Percentiles rank a stretch among this genome's conserved stretches.
These are phyloP conservation scores for Aspergillus eucalypticola DNA, from an alignment of 2,329 filamentous ascomycete genomes.

Conservation along the genomic window DNA sequence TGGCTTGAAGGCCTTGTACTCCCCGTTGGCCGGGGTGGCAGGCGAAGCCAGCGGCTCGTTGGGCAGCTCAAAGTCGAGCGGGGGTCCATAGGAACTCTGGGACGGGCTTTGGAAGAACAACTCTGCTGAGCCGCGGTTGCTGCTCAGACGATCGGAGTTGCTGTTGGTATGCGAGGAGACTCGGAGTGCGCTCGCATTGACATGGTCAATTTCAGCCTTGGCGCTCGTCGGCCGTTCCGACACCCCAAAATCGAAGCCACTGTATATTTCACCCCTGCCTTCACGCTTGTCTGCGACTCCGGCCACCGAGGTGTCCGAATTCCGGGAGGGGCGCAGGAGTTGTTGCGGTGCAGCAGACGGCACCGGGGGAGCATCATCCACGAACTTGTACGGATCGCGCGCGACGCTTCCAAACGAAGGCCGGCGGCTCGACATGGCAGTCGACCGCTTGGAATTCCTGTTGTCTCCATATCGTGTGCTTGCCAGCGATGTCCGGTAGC, in stretches of 20 bases:
- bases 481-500: slow-evolving; percentile 43
- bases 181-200: slow-evolving; percentile 14
- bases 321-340: slow-evolving; percentile 21
- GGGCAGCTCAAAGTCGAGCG: slow-evolving; percentile 24
- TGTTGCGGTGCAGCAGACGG: slow-evolving; percentile 28
- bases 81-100: slow-evolving; percentile 17
- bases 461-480: slow-evolving; percentile 39
- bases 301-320: slow-evolving; percentile 28
- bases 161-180: slow-evolving; percentile 20
- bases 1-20: slow-evolving; percentile 26
- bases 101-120: slow-evolving; percentile 24
- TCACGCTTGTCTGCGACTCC: slow-evolving; percentile 24
- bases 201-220: slow-evolving; percentile 12
- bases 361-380: slow-evolving; percentile 37
- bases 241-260: slow-evolving; percentile 35
- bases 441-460: slow-evolving; percentile 30
- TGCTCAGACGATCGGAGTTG: slow-evolving; percentile 22
- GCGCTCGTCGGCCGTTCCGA: slow-evolving; percentile 7
- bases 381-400: slow-evolving; percentile 29
- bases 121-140: slow-evolving; percentile 23
- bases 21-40: slow-evolving; percentile 9
- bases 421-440: slow-evolving; percentile 30
- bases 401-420: slow-evolving; percentile 37
- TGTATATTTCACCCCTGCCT: slow-evolving; percentile 26
- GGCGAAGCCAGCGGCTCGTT: slow-evolving; percentile 21